phyloP scores from a whole-genome alignment of 139 green algal genomes.

The Tetraselmis striata region DNA sequence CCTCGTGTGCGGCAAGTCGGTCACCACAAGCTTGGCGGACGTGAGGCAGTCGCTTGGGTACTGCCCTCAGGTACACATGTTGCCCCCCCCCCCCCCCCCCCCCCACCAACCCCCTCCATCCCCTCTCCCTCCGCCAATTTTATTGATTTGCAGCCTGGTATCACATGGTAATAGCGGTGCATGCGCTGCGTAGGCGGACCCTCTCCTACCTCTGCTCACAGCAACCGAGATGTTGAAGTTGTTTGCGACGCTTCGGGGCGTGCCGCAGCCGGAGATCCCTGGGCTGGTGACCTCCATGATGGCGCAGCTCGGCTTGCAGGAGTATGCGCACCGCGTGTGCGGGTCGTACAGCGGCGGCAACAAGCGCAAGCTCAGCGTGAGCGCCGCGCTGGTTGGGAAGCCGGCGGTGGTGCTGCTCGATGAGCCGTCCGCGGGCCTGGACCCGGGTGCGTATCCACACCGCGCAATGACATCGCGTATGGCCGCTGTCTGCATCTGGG shows the following conservation, averaged over 20 bases:
- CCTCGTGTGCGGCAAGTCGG: conserved; percentile 41
- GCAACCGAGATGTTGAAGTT: conserved; percentile 50
- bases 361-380: conserved; percentile 66
- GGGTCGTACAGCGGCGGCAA: conserved; percentile 64
- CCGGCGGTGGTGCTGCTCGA: conserved; percentile 65
- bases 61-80: conserved; percentile 62
- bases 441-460: conserved; percentile 29
- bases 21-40: conserved; percentile 25
- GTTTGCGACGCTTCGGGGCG: conserved; percentile 51
- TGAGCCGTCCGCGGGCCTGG: conserved; percentile 66
- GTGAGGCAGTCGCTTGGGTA: conserved; percentile 57
- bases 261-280: conserved; percentile 23
- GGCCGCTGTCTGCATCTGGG: no score
- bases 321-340: conserved; percentile 32
- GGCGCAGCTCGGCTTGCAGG: conserved; percentile 37
- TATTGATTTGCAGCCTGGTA: no score
- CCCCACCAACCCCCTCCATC: no score
- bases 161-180: no score
- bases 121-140: no score
- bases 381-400: conserved; percentile 60
- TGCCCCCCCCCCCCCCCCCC: no score
- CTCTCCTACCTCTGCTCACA: not conserved
- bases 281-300: conserved; percentile 34
- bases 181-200: no score
- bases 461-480: no score